These are phyloP conservation scores for Astragalus membranaceus DNA, from an alignment of 306 rosid species.

Conservation along the genomic window DNA sequence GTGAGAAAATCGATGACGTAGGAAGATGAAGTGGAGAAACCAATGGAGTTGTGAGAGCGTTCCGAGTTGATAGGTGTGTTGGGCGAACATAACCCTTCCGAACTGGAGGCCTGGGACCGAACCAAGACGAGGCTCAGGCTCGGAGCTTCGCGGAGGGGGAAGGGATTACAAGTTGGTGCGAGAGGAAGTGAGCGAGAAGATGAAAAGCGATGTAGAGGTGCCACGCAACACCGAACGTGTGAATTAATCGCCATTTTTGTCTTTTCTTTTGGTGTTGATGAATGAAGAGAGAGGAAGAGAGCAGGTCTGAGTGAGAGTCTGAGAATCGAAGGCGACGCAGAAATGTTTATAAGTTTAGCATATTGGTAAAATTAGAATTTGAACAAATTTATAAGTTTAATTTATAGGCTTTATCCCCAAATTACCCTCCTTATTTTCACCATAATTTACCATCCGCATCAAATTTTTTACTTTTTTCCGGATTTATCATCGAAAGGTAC, in stretches of 20 bases:
- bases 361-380: no score
- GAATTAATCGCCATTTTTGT: slow-evolving; percentile 43
- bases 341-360: no score
- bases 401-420: no score
- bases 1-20: slow-evolving; percentile 83
- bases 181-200: slow-evolving; percentile 23
- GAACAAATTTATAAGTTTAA: no score
- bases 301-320: background rate
- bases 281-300: background rate
- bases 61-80: slow-evolving; percentile 20
- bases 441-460: no score
- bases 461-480: no score
- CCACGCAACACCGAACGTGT: slow-evolving; percentile 30
- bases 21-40: slow-evolving; percentile 34
- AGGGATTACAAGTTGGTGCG: slow-evolving; percentile 15
- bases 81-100: slow-evolving; percentile 37
- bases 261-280: background rate
- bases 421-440: no score
- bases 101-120: slow-evolving; percentile 38
- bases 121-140: slow-evolving; percentile 37
- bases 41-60: slow-evolving; percentile 27
- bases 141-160: slow-evolving; percentile 21
- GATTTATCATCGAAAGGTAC: no score
- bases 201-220: slow-evolving; percentile 32
- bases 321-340: background rate